Percentiles rank a stretch among this genome's conserved stretches.
Conservation (phyloP, 1,284 basidiomycete species). For the Ceratobasidium sp. region DNA sequence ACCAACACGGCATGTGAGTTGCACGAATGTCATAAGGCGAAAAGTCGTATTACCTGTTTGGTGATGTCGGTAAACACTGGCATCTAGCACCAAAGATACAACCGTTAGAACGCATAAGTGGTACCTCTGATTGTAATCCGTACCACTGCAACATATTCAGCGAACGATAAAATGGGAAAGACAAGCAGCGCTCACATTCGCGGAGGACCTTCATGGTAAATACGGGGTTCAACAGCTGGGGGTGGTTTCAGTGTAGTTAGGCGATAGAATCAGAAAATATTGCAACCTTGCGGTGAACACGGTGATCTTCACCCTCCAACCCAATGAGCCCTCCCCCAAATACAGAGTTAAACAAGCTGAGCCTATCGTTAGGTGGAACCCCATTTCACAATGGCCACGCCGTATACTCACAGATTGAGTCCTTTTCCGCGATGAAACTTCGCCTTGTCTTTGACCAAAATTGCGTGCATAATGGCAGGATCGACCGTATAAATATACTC, state of each 20-base stretch:
- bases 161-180: not conserved
- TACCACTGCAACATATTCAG: slow-evolving; percentile 15
- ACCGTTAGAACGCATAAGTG: not conserved
- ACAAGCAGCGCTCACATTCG: slow-evolving; percentile 39
- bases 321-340: slow-evolving; percentile 52
- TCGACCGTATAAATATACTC: slow-evolving; percentile 59
- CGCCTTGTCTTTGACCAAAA: slow-evolving; percentile 58
- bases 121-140: not conserved
- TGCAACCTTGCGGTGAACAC: slow-evolving; percentile 17
- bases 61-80: slow-evolving; percentile 58
- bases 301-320: slow-evolving; percentile 26
- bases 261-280: slow-evolving; percentile 57
- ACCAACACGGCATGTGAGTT: slow-evolving; percentile 42
- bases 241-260: slow-evolving; percentile 47
- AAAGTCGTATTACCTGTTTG: slow-evolving; percentile 49
- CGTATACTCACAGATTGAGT: slow-evolving; percentile 56
- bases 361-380: not conserved
- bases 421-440: slow-evolving; percentile 60
- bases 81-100: slow-evolving; percentile 46
- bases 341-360: slow-evolving; percentile 38
- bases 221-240: slow-evolving; percentile 59
- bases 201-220: slow-evolving; percentile 58
- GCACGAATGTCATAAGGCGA: slow-evolving; percentile 44
- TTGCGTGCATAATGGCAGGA: slow-evolving; percentile 56
- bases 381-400: not conserved